phyloP scores from a whole-genome alignment of 2,329 filamentous ascomycete species.

The Diaporthe sp. region DNA sequence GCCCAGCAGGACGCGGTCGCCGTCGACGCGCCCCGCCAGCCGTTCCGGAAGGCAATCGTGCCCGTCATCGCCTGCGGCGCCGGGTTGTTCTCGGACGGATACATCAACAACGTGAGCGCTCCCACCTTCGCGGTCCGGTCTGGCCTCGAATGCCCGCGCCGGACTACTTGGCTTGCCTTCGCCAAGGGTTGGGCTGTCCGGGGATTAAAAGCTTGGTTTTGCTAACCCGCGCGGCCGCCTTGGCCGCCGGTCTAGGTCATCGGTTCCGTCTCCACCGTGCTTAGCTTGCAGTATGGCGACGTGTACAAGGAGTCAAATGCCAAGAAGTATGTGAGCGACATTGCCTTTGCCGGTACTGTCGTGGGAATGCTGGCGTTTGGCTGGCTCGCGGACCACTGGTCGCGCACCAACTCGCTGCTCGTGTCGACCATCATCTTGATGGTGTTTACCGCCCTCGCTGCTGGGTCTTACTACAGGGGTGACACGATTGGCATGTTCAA shows the following conservation, averaged over 20 bases:
- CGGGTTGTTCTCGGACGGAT: constrained; percentile 91
- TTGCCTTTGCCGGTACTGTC: constrained; percentile 89
- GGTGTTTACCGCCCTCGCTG: constrained; percentile 82
- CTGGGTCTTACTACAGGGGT: constrained; percentile 80
- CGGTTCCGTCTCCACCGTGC: constrained; percentile 84
- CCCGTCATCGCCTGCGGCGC: constrained; percentile 90
- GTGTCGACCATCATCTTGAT: constrained; percentile 86
- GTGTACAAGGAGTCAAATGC: constrained; percentile 77
- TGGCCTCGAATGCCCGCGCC: not conserved
- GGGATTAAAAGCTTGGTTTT: not conserved
- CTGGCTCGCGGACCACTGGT: constrained; percentile 84
- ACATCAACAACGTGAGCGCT: constrained; percentile 79
- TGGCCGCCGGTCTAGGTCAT: constrained; percentile 71
- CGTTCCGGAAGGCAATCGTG: constrained; percentile 47
- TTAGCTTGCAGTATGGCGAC: constrained; percentile 73
- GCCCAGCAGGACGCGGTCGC: not conserved
- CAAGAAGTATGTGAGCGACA: constrained; percentile 74
- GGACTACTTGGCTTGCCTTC: constrained; percentile 1
- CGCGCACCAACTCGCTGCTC: constrained; percentile 83
- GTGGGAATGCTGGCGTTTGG: constrained; percentile 85
- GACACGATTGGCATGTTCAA: constrained; percentile 25
- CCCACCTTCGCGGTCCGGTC: constrained; percentile 21
- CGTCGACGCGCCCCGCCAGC: constrained; percentile 15
- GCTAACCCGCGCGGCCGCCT: not conserved
- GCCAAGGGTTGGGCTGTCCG: constrained; percentile 13